Evolutionary conservation across 768 basidiomycete species (phyloP), one percentile per base, ranked within the genome.

Genomic region (Amanita molliuscula): DNA sequence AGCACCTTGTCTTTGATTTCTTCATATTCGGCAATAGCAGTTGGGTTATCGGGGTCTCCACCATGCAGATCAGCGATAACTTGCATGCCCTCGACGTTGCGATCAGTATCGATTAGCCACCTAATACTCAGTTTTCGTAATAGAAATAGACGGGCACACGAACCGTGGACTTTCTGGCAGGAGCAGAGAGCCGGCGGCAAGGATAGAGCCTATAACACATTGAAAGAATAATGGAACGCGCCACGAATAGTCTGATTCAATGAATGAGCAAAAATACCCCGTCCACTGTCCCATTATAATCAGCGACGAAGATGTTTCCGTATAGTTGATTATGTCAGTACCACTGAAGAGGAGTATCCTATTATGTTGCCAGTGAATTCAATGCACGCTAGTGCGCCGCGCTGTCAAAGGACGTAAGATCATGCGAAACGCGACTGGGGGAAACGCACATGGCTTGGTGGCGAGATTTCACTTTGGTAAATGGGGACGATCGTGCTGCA

Each of bases 391-490:
- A 96, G 71, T 36, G 88, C 82, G 43, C 94, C 94, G 56, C 94
- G 80, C 84, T 94, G 58, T 33, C 2, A 38, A 37, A 25, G 16
- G 23, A 15, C 15, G 33, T 46, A n/a, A 44, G 26, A 29, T 10
- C 23, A 46, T n/a, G 44, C n/a, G 35, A 26, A 20, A 20, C 36
- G 16, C 18, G 15, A n/a, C 5, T 38, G 25, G n/a, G 40, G 33
- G 16, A 38, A 35, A 57, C 80, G 20, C 56, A 88, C 90, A 68
- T 94, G 89, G 57, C 87, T 76, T 2, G 94, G 88, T 26, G 94
- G 93, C 3, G 90, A 93, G 42, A 96, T 91, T 71, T 97, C 94
- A 57, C 88, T 91, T 70, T 96, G 89, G 64, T 92, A 94, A 51
- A 93, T 91, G 11, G 90, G 91, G 25, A 93, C 90, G 53, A 93